Evolutionary conservation across 2,329 filamentous ascomycete species (phyloP).

Genomic region (Raffaelea deltoideospora): DNA sequence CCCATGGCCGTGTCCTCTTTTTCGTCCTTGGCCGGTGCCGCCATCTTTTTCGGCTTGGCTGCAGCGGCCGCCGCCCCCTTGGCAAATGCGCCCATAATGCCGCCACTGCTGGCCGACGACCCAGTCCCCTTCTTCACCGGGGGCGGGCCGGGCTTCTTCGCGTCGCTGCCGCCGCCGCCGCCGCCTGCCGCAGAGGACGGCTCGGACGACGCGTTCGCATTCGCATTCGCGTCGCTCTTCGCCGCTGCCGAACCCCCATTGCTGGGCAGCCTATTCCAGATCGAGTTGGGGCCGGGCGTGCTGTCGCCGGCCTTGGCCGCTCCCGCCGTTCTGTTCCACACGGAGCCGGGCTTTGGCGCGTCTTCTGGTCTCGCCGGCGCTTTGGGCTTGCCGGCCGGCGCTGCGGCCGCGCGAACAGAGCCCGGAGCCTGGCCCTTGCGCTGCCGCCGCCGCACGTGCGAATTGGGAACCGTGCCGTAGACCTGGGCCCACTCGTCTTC

Average conservation of each 20-base stretch:
- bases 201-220: not conserved
- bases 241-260: conserved; percentile 15
- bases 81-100: conserved; percentile 66
- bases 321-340: conserved; percentile 6
- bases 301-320: too few species aligned
- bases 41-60: conserved; percentile 33
- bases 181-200: not conserved
- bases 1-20: conserved; percentile 36
- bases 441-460: conserved; percentile 40
- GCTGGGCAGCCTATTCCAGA: conserved; percentile 1
- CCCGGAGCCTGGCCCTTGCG: conserved; percentile 17
- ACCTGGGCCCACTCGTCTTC: conserved; percentile 39
- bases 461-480: conserved; percentile 65
- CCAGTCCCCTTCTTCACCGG: too few species aligned
- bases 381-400: conserved; percentile 12
- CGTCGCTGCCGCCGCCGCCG: conserved; percentile 9
- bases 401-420: conserved; percentile 12
- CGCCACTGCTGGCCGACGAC: conserved; percentile 26
- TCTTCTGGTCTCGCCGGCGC: not conserved
- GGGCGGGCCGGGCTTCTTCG: conserved; percentile 47
- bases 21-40: conserved; percentile 20
- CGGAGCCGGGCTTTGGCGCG: conserved; percentile 5
- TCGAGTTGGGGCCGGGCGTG: conserved; percentile 11
- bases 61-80: conserved; percentile 39
- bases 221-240: conserved; percentile 17